Conservation (phyloP, 768 basidiomycete species). For the Suillus weaverae region DNA sequence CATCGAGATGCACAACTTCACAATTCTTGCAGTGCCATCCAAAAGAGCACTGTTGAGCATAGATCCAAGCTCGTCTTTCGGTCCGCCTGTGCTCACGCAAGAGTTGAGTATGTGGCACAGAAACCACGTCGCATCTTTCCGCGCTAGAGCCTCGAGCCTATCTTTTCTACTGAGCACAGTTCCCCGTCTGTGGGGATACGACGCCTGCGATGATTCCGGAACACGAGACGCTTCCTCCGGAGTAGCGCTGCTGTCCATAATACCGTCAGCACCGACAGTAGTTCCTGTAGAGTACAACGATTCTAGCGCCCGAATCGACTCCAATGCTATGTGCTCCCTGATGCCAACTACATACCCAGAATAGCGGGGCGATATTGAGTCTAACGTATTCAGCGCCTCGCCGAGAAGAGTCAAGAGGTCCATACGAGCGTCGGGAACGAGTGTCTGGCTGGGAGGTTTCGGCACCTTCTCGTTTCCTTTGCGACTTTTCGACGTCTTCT, state of each 20-base stretch:
- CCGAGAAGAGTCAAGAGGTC: conserved; percentile 27
- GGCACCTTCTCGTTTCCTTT: conserved; percentile 4
- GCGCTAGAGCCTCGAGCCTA: conserved; percentile 25
- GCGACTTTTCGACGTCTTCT: neutral
- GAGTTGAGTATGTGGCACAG: conserved; percentile 27
- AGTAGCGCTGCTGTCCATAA: conserved; percentile 3
- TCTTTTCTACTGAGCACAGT: conserved; percentile 17
- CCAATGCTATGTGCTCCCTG: conserved; percentile 27
- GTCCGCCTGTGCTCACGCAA: conserved; percentile 9
- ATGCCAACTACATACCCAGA: conserved; percentile 4
- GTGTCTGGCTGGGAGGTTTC: neutral
- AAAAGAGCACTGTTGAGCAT: conserved; percentile 21
- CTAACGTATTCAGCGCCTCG: conserved; percentile 19
- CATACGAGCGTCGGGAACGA: conserved; percentile 18
- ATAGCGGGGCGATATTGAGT: conserved; percentile 10
- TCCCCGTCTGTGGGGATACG: conserved; percentile 3
- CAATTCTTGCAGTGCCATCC: conserved; percentile 24
- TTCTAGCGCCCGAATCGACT: conserved; percentile 28
- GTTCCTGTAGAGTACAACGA: conserved; percentile 14
- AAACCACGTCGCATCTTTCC: conserved; percentile 28
- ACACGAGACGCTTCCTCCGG: neutral
- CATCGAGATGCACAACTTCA: conserved; percentile 9
- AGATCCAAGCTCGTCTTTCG: neutral
- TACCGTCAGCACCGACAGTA: neutral
- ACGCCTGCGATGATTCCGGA: neutral